Base-by-base conservation (phyloP, 2,329 filamentous ascomycete genomes). In the Mollisia scopiformis region DNA sequence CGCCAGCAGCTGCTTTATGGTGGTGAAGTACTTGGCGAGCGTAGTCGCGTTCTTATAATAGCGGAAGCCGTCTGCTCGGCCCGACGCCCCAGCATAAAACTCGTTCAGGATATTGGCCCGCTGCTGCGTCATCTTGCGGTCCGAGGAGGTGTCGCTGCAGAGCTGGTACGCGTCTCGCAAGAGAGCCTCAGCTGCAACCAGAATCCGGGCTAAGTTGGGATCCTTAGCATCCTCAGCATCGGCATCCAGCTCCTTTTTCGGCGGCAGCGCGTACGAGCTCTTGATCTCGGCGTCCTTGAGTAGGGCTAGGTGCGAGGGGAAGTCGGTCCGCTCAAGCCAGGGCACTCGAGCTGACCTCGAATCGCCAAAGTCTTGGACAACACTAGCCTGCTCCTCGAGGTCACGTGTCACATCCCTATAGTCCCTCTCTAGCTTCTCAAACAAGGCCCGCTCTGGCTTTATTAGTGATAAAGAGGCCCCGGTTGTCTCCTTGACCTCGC, bases 111-210 rank as follows among this genome's bases (percentile, higher is more conserved):
- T 61, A 55, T 62, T 63, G 3, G 62, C 58, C 25, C 13, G 21
- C 54, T 66, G n/a, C 41, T 66, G 19, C 4, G 25, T 66, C 25
- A 66, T 64, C 50, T 61, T 66, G 8, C 55, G 33, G 31, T 55
- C 35, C 23, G 30, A 57, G n/a, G 23, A 66, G 19, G 50, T 62
- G 28, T 66, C 47, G 21, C 41, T 61, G 21, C 35, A 63, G 28
- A 63, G 57, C 46, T n/a, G n/a, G n/a, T n/a, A n/a, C n/a, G n/a
- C n/a, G n/a, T n/a, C n/a, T n/a, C n/a, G n/a, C n/a, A n/a, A 31
- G 31, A 30, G 62, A 64, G 4, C 27, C 49, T n/a, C 61, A 46
- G 50, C 56, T n/a, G n/a, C n/a, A n/a, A n/a, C n/a, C n/a, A n/a
- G n/a, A n/a, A n/a, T n/a, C n/a, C n/a, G n/a, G n/a, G 50, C 35